phyloP scores from a whole-genome alignment of 2,329 filamentous ascomycete genomes.

The Westerdykella ornata region DNA sequence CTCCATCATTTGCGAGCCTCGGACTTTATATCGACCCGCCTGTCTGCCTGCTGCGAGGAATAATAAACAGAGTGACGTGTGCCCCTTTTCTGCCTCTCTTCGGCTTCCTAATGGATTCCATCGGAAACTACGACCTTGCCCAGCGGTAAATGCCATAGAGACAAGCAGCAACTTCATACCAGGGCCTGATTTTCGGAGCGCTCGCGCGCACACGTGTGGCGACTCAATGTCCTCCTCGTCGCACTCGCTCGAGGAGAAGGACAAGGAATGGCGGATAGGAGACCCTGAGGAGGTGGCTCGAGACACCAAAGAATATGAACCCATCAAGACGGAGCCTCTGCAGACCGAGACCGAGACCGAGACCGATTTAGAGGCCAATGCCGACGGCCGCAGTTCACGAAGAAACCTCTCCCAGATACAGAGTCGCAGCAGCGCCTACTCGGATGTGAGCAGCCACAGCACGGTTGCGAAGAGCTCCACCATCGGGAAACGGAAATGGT shows the following conservation, averaged over 20 bases:
- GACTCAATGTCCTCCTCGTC: slow-evolving; percentile 9
- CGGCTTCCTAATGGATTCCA: too few species aligned
- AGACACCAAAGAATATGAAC: slow-evolving; percentile 34
- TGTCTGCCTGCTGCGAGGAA: background rate
- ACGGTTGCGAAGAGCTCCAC: slow-evolving; percentile 22
- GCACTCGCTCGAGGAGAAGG: slow-evolving; percentile 25
- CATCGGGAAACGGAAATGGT: slow-evolving; percentile 50
- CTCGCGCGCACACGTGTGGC: too few species aligned
- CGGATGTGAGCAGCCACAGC: slow-evolving; percentile 26
- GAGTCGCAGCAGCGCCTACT: slow-evolving; percentile 23
- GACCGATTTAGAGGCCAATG: slow-evolving; percentile 26
- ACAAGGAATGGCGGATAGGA: slow-evolving; percentile 33
- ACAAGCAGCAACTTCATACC: too few species aligned
- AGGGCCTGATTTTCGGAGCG: too few species aligned
- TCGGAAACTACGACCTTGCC: too few species aligned
- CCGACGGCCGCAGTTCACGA: slow-evolving; percentile 15
- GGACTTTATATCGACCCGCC: background rate
- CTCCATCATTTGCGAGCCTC: background rate
- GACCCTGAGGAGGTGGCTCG: slow-evolving; percentile 33
- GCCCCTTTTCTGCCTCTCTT: background rate
- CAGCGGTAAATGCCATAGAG: too few species aligned
- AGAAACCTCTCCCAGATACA: slow-evolving; percentile 22
- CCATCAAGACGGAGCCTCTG: slow-evolving; percentile 37
- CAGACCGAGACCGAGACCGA: slow-evolving; percentile 32
- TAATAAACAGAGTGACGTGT: background rate